Evolutionary conservation across 2,329 filamentous ascomycete species (phyloP).

Genomic region (Aureobasidium sp.): DNA sequence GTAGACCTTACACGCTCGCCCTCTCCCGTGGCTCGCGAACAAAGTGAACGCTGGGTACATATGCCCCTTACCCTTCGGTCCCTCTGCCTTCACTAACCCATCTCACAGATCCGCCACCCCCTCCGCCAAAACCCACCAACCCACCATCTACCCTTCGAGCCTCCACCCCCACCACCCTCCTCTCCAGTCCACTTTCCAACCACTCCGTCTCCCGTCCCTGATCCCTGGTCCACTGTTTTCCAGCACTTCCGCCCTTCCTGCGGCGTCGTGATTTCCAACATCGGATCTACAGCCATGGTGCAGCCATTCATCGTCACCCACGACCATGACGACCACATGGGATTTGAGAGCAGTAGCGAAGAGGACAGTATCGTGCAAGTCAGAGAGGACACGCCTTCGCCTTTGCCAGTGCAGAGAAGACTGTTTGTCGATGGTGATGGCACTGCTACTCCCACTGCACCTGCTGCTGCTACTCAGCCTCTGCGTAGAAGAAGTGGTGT

Average conservation of each 20-base stretch:
- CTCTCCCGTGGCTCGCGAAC: neutral
- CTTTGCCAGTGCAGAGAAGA: neutral
- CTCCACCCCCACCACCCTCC: neutral
- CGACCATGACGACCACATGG: neutral
- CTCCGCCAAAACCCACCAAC: slow-evolving; percentile 15
- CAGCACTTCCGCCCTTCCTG: neutral
- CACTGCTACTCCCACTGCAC: neutral
- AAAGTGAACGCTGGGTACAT: neutral
- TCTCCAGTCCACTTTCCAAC: neutral
- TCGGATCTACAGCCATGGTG: neutral
- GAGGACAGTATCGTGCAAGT: neutral
- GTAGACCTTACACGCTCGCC: neutral
- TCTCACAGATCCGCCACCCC: neutral
- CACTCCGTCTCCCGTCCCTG: neutral
- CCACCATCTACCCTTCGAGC: neutral
- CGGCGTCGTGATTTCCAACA: neutral
- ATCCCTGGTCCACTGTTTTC: neutral
- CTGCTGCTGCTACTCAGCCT: neutral
- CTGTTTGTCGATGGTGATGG: neutral
- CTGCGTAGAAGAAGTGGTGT: neutral
- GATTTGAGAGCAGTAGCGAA: neutral
- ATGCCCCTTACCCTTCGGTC: neutral
- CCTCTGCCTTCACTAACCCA: neutral
- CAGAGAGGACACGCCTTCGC: neutral
- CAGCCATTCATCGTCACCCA: neutral